Evolutionary conservation across 1,284 basidiomycete genomes (phyloP).

Genomic region (Rugiboletus extremiorientalis): DNA sequence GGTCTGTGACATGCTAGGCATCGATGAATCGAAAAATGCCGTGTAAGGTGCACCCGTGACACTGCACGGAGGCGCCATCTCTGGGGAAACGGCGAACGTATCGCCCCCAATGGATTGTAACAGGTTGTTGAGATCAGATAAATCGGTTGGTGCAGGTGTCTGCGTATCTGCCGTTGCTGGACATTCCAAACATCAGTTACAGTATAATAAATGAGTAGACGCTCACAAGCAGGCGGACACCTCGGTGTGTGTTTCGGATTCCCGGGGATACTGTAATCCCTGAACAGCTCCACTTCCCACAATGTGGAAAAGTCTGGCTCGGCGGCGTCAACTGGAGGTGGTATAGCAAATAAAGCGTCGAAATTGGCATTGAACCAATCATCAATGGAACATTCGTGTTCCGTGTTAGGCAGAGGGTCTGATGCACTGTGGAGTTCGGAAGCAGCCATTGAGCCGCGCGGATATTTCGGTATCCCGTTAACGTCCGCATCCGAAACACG

Average conservation of each 20-base stretch:
- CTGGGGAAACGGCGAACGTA: not conserved
- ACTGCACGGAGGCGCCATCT: not conserved
- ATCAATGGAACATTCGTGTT: slow-evolving; percentile 23
- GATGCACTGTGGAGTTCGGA: slow-evolving; percentile 30
- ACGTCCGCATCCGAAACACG: slow-evolving; percentile 33
- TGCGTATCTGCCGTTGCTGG: not conserved
- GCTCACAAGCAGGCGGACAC: slow-evolving; percentile 11
- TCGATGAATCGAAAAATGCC: not conserved
- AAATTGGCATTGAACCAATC: slow-evolving; percentile 30
- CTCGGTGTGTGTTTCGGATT: not conserved
- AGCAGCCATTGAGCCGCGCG: slow-evolving; percentile 12
- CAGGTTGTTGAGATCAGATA: slow-evolving; percentile 15
- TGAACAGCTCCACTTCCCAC: slow-evolving; percentile 31
- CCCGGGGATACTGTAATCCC: slow-evolving; percentile 20
- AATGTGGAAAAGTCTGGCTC: slow-evolving; percentile 17
- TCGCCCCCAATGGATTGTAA: slow-evolving; percentile 11
- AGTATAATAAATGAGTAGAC: not conserved
- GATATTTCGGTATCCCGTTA: slow-evolving; percentile 21
- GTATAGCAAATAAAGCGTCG: slow-evolving; percentile 27
- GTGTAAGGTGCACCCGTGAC: not conserved
- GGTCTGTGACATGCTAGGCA: slow-evolving; percentile 1
- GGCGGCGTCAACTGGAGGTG: slow-evolving; percentile 21
- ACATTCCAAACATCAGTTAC: not conserved
- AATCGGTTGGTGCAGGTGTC: not conserved
- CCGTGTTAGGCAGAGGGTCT: slow-evolving; percentile 24